A percentile compares a stretch with the other conserved stretches of the same genome.
Evolutionary conservation across 768 basidiomycete genomes (phyloP).

Genomic region (Amanita jacksonii): DNA sequence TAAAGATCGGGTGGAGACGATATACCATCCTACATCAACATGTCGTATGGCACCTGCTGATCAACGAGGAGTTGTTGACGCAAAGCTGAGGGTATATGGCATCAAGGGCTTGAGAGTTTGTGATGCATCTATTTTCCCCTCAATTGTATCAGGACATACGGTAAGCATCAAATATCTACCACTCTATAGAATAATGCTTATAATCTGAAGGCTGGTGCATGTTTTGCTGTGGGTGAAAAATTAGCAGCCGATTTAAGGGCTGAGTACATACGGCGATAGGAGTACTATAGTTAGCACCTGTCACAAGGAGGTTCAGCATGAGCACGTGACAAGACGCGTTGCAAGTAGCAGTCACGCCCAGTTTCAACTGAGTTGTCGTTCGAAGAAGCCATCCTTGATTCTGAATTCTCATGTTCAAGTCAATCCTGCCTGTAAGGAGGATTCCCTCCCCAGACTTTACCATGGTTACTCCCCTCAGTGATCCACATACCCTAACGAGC

Average conservation of each 20-base stretch:
- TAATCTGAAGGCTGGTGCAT: constrained; percentile 23
- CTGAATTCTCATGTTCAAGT: constrained; percentile 65
- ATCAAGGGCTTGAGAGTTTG: constrained; percentile 34
- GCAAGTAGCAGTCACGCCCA: constrained; percentile 20
- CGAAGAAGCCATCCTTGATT: constrained; percentile 10
- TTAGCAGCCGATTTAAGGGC: constrained; percentile 24
- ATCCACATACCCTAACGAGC: constrained; percentile 25
- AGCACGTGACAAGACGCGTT: constrained; percentile 23
- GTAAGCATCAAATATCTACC: too few relatives aligned
- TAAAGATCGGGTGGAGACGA: constrained; percentile 32
- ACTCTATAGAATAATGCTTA: too few relatives aligned
- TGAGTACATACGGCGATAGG: constrained; percentile 10
- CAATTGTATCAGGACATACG: constrained; percentile 38
- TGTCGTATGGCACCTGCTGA: constrained; percentile 36
- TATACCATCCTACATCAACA: constrained; percentile 38
- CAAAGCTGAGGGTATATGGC: constrained; percentile 29
- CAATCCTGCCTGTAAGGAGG: constrained; percentile 64
- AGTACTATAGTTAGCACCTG: background rate
- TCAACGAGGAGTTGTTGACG: constrained; percentile 31
- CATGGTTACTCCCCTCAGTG: constrained; percentile 50
- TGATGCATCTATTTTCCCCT: constrained; percentile 40
- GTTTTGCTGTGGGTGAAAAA: constrained; percentile 25
- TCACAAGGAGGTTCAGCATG: background rate
- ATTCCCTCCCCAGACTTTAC: constrained; percentile 61
- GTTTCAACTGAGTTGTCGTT: constrained; percentile 17